Evolutionary conservation across 306 rosid species (phyloP).

Genomic region (Fragaria nilgerrensis): DNA sequence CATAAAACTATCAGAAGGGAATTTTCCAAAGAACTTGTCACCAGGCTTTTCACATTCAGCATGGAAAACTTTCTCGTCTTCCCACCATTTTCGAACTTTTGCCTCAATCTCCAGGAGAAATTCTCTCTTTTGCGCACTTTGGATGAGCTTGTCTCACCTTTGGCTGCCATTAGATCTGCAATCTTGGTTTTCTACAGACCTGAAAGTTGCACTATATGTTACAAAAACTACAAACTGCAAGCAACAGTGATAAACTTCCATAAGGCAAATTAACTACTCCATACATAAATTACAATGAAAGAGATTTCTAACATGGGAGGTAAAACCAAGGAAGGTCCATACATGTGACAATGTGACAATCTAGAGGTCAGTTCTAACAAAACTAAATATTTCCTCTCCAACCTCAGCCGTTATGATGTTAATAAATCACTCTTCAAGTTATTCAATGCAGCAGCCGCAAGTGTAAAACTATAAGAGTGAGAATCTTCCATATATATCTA

Average conservation of each 20-base stretch:
- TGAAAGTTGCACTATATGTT: neutral
- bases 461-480: neutral
- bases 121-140: slow-evolving; percentile 53
- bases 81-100: slow-evolving; percentile 76
- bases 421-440: neutral
- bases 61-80: slow-evolving; percentile 59
- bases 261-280: neutral
- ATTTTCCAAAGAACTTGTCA: slow-evolving; percentile 83
- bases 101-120: slow-evolving; percentile 68
- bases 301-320: neutral
- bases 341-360: neutral
- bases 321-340: neutral
- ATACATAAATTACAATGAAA: neutral
- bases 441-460: neutral
- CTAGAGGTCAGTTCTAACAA: neutral
- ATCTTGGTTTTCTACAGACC: slow-evolving; percentile 4
- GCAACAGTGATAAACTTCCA: neutral
- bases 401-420: neutral
- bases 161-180: slow-evolving; percentile 57
- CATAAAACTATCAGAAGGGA: slow-evolving; percentile 76
- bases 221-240: neutral
- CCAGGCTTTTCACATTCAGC: slow-evolving; percentile 59
- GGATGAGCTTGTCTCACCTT: slow-evolving; percentile 51
- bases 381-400: neutral
- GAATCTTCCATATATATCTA: neutral